Evolutionary conservation across 2,329 filamentous ascomycete species (phyloP).

Genomic region (Penicillium italicum): DNA sequence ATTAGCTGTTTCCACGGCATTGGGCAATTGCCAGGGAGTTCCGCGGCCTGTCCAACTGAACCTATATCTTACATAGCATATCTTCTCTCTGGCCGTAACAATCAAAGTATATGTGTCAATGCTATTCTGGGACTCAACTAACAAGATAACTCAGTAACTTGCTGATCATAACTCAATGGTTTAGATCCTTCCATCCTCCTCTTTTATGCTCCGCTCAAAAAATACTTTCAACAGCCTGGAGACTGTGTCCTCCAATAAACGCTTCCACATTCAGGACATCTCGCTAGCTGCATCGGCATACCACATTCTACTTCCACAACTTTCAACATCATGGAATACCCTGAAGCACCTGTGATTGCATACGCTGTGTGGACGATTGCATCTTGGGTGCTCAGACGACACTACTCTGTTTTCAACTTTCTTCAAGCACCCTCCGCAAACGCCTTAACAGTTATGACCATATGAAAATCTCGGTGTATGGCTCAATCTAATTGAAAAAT

Average conservation of each 20-base stretch:
- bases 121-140: not conserved
- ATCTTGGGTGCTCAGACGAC: no score
- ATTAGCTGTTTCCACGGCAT: not conserved
- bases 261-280: constrained; percentile 21
- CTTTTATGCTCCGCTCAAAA: constrained; percentile 8
- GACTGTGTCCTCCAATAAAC: constrained; percentile 8
- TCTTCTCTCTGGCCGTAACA: not conserved
- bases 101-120: not conserved
- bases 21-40: not conserved
- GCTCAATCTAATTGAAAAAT: no score
- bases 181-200: not conserved
- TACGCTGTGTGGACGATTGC: no score
- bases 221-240: constrained; percentile 1
- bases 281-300: constrained; percentile 29
- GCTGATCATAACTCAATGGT: not conserved
- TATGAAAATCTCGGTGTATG: no score
- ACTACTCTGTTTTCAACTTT: no score
- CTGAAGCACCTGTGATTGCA: no score
- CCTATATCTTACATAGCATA: not conserved
- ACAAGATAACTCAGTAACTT: not conserved
- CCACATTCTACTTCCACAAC: no score
- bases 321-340: no score
- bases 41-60: not conserved
- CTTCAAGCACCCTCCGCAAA: no score
- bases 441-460: no score